phyloP scores from a whole-genome alignment of 306 rosid genomes.

The Cercis canadensis region DNA sequence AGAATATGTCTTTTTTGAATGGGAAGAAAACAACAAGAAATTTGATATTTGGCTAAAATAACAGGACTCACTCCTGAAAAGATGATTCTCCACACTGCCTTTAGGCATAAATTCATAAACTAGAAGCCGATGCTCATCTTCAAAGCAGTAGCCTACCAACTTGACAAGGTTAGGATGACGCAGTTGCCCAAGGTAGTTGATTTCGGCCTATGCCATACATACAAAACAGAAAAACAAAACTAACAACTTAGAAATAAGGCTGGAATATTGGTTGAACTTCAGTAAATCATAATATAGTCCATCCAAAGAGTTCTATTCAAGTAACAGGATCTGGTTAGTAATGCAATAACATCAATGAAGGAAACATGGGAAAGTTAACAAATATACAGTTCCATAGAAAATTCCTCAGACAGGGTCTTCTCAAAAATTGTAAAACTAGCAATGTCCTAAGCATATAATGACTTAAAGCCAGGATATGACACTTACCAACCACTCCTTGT shows the following conservation, averaged over 20 bases:
- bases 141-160: constrained; percentile 87
- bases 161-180: constrained; percentile 95
- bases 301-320: constrained; percentile 13
- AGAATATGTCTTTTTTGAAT: not conserved
- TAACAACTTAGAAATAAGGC: constrained; percentile 24
- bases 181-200: constrained; percentile 91
- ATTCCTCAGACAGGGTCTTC: constrained; percentile 12
- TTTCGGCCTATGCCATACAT: constrained; percentile 80
- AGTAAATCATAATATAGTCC: constrained; percentile 19
- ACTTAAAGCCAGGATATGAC: constrained; percentile 19
- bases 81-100: constrained; percentile 97
- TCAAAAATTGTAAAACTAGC: not conserved
- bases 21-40: not conserved
- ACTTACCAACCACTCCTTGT: constrained; percentile 94
- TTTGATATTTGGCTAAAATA: constrained; percentile 11
- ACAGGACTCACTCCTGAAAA: constrained; percentile 79
- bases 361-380: not conserved
- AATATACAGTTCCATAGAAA: constrained; percentile 27
- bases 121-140: constrained; percentile 89
- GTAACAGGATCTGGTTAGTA: not conserved
- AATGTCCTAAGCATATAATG: constrained; percentile 25
- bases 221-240: constrained; percentile 28
- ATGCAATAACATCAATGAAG: constrained; percentile 20
- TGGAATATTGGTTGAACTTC: constrained; percentile 17
- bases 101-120: constrained; percentile 96